Conservation (phyloP, 192 early-diverging fungal genomes). For the Gaertneriomyces semiglobifer region DNA sequence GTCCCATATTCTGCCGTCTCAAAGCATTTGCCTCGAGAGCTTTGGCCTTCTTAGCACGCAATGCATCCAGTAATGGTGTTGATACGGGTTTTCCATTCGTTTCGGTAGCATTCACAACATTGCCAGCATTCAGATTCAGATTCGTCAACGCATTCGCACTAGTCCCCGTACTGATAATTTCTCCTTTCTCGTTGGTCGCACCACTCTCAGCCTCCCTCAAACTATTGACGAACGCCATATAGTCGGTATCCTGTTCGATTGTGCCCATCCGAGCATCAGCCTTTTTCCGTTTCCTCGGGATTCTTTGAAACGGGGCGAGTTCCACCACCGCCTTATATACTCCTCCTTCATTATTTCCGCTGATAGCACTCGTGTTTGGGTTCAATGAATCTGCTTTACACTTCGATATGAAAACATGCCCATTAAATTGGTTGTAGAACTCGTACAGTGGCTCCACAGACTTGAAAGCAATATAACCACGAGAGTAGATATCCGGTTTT, state of each 20-base stretch:
- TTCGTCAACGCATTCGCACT: conserved; percentile 4
- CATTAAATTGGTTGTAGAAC: conserved; percentile 73
- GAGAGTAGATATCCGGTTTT: conserved; percentile 45
- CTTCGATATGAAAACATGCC: conserved; percentile 60
- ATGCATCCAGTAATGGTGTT: conserved; percentile 70
- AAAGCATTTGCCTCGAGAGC: conserved; percentile 6
- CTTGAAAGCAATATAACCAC: conserved; percentile 75
- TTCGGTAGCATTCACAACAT: no score
- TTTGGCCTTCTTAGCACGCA: conserved; percentile 66
- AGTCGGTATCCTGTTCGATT: conserved; percentile 73
- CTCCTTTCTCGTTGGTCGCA: neutral
- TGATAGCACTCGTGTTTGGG: neutral
- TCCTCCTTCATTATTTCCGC: conserved; percentile 44
- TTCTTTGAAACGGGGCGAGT: conserved; percentile 73
- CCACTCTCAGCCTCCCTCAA: conserved; percentile 43
- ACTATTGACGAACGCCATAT: conserved; percentile 67
- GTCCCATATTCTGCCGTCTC: conserved; percentile 2
- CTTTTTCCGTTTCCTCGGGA: conserved; percentile 64
- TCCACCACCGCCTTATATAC: conserved; percentile 73
- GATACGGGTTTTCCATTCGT: conserved; percentile 55
- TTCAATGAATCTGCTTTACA: neutral
- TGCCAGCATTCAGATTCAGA: no score
- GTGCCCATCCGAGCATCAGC: conserved; percentile 69
- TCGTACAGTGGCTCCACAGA: conserved; percentile 61
- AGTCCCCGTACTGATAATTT: neutral